Conservation (phyloP, 805 yeast genomes). For the Candida caryicola region DNA sequence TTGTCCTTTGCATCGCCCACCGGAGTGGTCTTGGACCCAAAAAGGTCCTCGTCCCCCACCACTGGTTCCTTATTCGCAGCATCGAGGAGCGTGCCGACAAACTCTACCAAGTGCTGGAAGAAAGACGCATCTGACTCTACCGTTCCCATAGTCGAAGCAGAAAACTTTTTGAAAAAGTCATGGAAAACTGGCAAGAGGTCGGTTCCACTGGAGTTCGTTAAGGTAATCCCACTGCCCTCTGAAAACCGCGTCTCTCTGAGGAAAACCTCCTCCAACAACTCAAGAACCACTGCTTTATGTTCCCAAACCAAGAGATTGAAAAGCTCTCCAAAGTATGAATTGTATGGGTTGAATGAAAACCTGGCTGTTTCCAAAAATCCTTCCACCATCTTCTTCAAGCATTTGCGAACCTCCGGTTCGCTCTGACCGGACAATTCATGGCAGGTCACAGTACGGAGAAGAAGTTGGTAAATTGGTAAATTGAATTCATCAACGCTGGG, state of each 20-base stretch:
- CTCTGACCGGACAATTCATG: constrained; percentile 12
- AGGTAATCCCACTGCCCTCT: neutral
- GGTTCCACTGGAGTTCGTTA: neutral
- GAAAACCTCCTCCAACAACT: constrained; percentile 27
- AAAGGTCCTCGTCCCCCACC: neutral
- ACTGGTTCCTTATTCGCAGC: constrained; percentile 11
- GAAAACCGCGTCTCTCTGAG: constrained; percentile 17
- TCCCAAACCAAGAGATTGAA: constrained; percentile 33
- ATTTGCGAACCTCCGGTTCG: constrained; percentile 9
- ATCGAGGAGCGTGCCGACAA: constrained; percentile 20
- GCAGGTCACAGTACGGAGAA: constrained; percentile 20
- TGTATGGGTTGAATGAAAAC: constrained; percentile 26
- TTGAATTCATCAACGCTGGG: constrained; percentile 31
- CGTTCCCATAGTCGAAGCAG: constrained; percentile 28
- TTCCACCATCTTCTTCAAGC: constrained; percentile 13
- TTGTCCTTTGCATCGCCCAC: neutral
- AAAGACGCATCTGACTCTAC: constrained; percentile 19
- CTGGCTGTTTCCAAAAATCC: constrained; percentile 18
- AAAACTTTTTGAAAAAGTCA: constrained; percentile 47
- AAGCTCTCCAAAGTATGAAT: constrained; percentile 41
- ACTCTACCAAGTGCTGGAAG: constrained; percentile 21
- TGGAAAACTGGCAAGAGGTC: constrained; percentile 38
- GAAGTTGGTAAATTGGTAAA: constrained; percentile 31
- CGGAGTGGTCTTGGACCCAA: too few relatives aligned
- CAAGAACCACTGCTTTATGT: constrained; percentile 23